Evolutionary conservation across 306 rosid species (phyloP), one percentile per base, ranked within the genome.

Genomic region (Citrullus amarus): DNA sequence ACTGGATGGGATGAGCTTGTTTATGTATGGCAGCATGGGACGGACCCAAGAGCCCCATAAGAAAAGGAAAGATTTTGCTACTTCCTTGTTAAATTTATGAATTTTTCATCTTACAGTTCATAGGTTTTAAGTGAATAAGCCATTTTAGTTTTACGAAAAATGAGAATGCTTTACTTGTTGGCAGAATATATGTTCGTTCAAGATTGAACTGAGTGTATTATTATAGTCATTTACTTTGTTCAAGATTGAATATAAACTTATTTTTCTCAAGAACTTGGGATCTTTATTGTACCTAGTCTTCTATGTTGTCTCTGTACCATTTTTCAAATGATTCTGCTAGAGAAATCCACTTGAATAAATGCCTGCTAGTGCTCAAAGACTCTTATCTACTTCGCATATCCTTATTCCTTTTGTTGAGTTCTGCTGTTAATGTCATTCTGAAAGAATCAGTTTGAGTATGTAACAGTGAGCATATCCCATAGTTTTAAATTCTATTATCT

Each of bases 1-100:
- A 90, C 97, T 1, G 97, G 97, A 1, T 95, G 99, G 99, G 97
- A 95, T 71, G 97, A 92, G 85, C 93, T 89, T 71, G 99, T 83
- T 56, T 95, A 91, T 48, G 97, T 92, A 38, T 92, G 99, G 97
- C 97, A 91, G 85, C 89, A 92, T 79, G 93, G 97, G 15, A 91
- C 93, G 20, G 99, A 95, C 18, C 99, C 97, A 0, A 87, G 92
- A 78, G 99, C 97, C n/a, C 83, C 90, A 38, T 95, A 62, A 80
- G 58, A 66, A 53, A 81, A 79, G 80, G 79, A 41, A 68, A 83
- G 88, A 76, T 75, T 82, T 38, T 4, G 18, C 50, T 20, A 22
- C 12, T 30, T 28, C 34, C 58, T 59, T 1, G 28, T 25, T 18
- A 13, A 39, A 20, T 67, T 48, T 74, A 22, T 41, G 32, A 4